A percentile compares a stretch with the other conserved stretches of the same genome.
phyloP scores from a whole-genome alignment of 139 green algal genomes.

The Nannochloris sp. region DNA sequence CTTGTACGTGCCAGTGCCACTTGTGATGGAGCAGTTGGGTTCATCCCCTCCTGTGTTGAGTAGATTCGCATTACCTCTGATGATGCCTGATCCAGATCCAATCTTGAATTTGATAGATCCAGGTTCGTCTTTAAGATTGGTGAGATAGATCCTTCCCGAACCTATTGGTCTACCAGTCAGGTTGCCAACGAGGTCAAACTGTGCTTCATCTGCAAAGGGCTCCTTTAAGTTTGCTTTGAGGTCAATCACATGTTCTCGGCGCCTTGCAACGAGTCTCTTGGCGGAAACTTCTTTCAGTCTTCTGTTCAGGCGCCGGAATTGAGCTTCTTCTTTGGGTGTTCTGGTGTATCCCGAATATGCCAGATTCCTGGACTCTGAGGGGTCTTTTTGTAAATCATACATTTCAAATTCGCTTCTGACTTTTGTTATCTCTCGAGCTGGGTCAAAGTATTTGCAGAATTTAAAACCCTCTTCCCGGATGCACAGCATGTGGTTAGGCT shows the following conservation, averaged over 20 bases:
- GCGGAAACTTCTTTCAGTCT: not conserved
- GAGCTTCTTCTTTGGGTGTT: not conserved
- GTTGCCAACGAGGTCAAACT: not conserved
- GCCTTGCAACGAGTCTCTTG: not conserved
- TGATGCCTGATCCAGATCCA: not conserved
- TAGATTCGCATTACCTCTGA: not conserved
- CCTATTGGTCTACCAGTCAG: not conserved
- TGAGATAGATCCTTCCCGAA: not conserved
- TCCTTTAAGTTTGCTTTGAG: not conserved
- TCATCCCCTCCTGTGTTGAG: not conserved
- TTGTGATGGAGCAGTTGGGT: not conserved
- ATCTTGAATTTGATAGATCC: not conserved
- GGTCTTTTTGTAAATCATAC: too few relatives aligned
- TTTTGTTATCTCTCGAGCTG: too few relatives aligned
- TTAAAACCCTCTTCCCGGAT: too few relatives aligned
- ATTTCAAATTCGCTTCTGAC: too few relatives aligned
- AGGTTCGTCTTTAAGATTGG: not conserved
- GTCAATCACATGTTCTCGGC: not conserved
- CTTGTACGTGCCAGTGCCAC: slow-evolving; percentile 5
- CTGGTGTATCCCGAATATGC: not conserved
- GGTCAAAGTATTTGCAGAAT: too few relatives aligned
- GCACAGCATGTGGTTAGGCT: too few relatives aligned
- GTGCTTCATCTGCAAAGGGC: not conserved
- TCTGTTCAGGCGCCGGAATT: not conserved
- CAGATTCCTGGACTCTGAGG: too few relatives aligned